Percentiles rank a stretch among this genome's conserved stretches.
phyloP scores from a whole-genome alignment of 2,329 filamentous ascomycete genomes.

The Claviceps lovelessii region DNA sequence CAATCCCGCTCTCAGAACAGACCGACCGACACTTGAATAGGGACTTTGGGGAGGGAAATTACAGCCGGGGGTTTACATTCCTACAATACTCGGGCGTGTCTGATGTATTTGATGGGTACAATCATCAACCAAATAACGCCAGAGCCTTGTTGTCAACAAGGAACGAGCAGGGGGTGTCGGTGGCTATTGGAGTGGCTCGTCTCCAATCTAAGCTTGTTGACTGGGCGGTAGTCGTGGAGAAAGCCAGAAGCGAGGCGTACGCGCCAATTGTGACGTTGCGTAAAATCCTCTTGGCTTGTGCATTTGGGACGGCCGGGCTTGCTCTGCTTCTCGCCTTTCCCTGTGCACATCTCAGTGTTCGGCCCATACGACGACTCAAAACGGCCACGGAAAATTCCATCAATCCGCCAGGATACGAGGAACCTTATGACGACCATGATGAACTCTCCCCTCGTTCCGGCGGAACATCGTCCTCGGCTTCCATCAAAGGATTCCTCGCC shows the following conservation, averaged over 20 bases:
- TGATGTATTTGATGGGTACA: slow-evolving; percentile 38
- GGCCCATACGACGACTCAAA: slow-evolving; percentile 64
- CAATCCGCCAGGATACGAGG: slow-evolving; percentile 45
- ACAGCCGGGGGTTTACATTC: slow-evolving; percentile 42
- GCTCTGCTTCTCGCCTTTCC: slow-evolving; percentile 61
- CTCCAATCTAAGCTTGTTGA: slow-evolving; percentile 55
- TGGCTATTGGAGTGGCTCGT: slow-evolving; percentile 70
- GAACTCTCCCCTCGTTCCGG: slow-evolving; percentile 28
- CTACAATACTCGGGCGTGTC: slow-evolving; percentile 48
- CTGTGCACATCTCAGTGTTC: slow-evolving; percentile 66
- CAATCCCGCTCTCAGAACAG: slow-evolving; percentile 24
- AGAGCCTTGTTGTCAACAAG: slow-evolving; percentile 51
- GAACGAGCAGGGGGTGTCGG: slow-evolving; percentile 55
- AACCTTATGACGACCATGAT: slow-evolving; percentile 30
- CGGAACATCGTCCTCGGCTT: slow-evolving; percentile 29
- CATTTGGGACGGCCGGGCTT: slow-evolving; percentile 67
- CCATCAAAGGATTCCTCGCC: slow-evolving; percentile 27
- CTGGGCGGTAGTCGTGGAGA: slow-evolving; percentile 74
- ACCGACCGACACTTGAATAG: slow-evolving; percentile 31
- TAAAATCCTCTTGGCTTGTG: slow-evolving; percentile 66
- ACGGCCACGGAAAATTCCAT: slow-evolving; percentile 62
- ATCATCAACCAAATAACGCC: slow-evolving; percentile 45
- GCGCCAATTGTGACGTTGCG: slow-evolving; percentile 60
- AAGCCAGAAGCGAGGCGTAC: slow-evolving; percentile 60
- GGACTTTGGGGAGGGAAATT: slow-evolving; percentile 21